Conservation (phyloP, 163 green algal species). For the Chloroidium sp. region DNA sequence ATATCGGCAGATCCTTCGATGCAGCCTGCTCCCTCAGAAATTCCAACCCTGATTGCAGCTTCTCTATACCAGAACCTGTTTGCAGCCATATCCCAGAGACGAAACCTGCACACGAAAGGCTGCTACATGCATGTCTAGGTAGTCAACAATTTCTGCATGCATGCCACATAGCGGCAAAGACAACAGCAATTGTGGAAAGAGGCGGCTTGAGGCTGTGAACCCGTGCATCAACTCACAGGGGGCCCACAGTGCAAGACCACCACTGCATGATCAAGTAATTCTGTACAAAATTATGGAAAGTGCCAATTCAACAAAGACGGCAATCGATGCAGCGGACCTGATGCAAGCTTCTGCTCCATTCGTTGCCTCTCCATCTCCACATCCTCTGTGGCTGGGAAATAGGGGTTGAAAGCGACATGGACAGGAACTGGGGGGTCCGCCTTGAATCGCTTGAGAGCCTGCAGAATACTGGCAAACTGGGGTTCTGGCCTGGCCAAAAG, state of each 20-base stretch:
- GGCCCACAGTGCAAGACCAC: too few species aligned
- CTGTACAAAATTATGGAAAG: too few species aligned
- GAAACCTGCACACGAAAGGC: not conserved
- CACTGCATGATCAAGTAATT: too few species aligned
- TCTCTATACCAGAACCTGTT: conserved; percentile 32
- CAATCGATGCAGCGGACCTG: conserved; percentile 13
- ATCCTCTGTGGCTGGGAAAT: conserved; percentile 25
- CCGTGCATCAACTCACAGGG: too few species aligned
- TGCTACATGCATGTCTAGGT: not conserved
- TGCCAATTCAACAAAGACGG: too few species aligned
- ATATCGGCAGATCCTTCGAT: conserved; percentile 2
- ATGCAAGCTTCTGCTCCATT: conserved; percentile 29
- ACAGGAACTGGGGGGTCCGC: conserved; percentile 6
- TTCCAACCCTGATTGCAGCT: conserved; percentile 21
- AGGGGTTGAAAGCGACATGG: conserved; percentile 45
- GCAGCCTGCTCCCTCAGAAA: conserved; percentile 12
- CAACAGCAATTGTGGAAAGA: too few species aligned
- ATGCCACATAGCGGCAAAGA: too few species aligned
- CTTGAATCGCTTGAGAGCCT: conserved; percentile 5
- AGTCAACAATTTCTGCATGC: not conserved
- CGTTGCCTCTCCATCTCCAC: conserved; percentile 19
- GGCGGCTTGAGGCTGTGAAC: too few species aligned
- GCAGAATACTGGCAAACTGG: not conserved
- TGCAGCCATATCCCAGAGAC: conserved; percentile 26
- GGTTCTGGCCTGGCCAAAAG: too few species aligned